These are phyloP conservation scores for Cutaneotrichosporon cutaneum DNA, from an alignment of 1,284 basidiomycete genomes.

Conservation along the genomic window DNA sequence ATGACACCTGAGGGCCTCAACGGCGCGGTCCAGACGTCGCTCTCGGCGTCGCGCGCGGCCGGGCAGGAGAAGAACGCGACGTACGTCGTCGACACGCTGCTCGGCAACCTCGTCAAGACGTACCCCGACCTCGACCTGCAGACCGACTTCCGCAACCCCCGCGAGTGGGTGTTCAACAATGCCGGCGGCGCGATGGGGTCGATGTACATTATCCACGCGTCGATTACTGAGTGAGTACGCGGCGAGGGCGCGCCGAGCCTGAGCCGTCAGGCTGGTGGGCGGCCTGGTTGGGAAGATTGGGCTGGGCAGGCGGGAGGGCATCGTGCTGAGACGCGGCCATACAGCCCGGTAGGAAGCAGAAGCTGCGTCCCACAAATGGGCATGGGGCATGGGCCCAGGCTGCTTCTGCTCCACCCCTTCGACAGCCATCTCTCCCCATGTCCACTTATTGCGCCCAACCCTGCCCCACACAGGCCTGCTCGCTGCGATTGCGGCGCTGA, in stretches of 20 bases:
- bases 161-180: slow-evolving; percentile 96
- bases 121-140: slow-evolving; percentile 65
- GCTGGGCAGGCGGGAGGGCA: no score
- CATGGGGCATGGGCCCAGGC: no score
- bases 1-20: slow-evolving; percentile 68
- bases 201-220: slow-evolving; percentile 96
- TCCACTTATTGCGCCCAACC: no score
- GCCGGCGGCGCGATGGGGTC: slow-evolving; percentile 95
- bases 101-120: slow-evolving; percentile 69
- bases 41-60: slow-evolving; percentile 56
- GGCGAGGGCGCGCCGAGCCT: neutral
- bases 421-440: no score
- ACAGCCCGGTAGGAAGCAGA: no score
- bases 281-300: neutral
- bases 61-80: slow-evolving; percentile 56
- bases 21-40: slow-evolving; percentile 67
- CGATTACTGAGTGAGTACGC: slow-evolving; percentile 91
- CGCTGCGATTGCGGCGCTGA: neutral
- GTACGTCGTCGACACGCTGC: slow-evolving; percentile 60
- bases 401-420: no score
- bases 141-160: slow-evolving; percentile 57
- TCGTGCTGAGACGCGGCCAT: no score
- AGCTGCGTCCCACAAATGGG: no score
- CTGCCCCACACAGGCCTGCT: no score
- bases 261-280: no score